Conservation (phyloP, 805 yeast species). For the Zygotorulaspora chibaensis region DNA sequence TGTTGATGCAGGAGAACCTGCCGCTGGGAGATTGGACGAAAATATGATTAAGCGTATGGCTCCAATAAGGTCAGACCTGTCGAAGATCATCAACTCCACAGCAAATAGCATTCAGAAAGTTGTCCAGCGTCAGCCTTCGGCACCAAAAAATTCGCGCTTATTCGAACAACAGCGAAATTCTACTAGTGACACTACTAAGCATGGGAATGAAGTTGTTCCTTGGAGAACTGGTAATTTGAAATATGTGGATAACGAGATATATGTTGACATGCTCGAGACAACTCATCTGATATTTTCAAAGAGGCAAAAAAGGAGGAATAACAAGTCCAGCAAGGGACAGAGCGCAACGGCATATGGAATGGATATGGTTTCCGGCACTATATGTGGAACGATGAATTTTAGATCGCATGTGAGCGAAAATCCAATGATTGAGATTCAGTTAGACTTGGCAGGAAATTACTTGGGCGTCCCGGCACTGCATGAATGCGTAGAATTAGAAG, state of each 20-base stretch:
- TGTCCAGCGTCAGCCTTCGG: constrained; percentile 14
- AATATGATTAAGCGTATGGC: constrained; percentile 63
- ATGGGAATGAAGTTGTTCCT: constrained; percentile 43
- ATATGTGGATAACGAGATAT: constrained; percentile 78
- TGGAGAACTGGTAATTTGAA: constrained; percentile 77
- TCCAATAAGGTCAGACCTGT: constrained; percentile 43
- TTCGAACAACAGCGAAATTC: constrained; percentile 3
- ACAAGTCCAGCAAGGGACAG: constrained; percentile 1
- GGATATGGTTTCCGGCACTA: constrained; percentile 31
- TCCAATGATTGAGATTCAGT: constrained; percentile 61
- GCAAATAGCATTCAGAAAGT: constrained; percentile 28
- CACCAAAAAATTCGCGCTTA: constrained; percentile 1
- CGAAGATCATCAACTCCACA: constrained; percentile 36
- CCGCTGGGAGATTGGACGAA: constrained; percentile 56
- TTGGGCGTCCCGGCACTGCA: constrained; percentile 66
- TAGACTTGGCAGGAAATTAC: constrained; percentile 45
- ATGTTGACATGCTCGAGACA: constrained; percentile 73
- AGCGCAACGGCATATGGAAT: not conserved
- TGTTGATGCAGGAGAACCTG: constrained; percentile 74
- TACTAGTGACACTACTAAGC: not conserved
- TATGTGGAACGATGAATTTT: constrained; percentile 61
- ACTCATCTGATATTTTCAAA: constrained; percentile 47
- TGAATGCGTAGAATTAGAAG: constrained; percentile 53
- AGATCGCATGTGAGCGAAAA: constrained; percentile 70
- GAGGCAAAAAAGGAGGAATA: not conserved